Percentiles rank a stretch among this genome's conserved stretches.
Conservation (phyloP, 1,139 yeast species). For the Meyerozyma guilliermondii region DNA sequence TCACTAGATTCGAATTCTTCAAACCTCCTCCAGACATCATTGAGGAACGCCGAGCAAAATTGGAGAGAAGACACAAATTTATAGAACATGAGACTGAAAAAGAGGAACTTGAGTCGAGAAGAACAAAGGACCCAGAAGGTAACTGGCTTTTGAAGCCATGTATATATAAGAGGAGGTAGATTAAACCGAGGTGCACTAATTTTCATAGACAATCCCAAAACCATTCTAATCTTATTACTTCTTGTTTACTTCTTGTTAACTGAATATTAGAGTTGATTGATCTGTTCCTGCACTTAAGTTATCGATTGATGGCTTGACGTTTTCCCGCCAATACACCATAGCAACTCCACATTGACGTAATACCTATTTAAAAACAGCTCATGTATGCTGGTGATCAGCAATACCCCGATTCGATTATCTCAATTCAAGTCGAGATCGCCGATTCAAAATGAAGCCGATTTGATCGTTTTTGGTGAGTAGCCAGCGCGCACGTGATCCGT, state of each 20-base stretch:
- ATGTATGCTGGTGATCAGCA: not conserved
- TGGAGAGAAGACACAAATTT: constrained; percentile 63
- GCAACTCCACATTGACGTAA: not conserved
- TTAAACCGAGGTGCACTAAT: not conserved
- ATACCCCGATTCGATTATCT: not conserved
- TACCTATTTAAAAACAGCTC: not conserved
- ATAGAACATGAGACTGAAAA: constrained; percentile 64
- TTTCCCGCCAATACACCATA: not conserved
- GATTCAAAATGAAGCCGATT: not conserved
- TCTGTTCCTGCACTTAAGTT: not conserved
- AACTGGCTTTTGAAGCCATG: constrained; percentile 93
- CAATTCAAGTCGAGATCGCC: not conserved
- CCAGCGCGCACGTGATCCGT: constrained; percentile 1
- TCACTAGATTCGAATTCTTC: constrained; percentile 88
- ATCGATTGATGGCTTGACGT: not conserved
- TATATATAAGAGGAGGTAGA: constrained; percentile 81
- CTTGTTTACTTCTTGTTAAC: no score
- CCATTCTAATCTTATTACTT: no score
- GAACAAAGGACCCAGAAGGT: constrained; percentile 66
- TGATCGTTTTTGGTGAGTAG: not conserved
- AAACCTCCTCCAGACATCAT: constrained; percentile 74
- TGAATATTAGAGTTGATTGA: no score
- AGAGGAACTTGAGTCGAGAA: constrained; percentile 51
- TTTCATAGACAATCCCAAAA: no score
- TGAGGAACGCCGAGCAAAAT: constrained; percentile 58